Evolutionary conservation across 768 basidiomycete genomes (phyloP), one percentile per base, ranked within the genome.

Genomic region (Lepiota subincarnata): DNA sequence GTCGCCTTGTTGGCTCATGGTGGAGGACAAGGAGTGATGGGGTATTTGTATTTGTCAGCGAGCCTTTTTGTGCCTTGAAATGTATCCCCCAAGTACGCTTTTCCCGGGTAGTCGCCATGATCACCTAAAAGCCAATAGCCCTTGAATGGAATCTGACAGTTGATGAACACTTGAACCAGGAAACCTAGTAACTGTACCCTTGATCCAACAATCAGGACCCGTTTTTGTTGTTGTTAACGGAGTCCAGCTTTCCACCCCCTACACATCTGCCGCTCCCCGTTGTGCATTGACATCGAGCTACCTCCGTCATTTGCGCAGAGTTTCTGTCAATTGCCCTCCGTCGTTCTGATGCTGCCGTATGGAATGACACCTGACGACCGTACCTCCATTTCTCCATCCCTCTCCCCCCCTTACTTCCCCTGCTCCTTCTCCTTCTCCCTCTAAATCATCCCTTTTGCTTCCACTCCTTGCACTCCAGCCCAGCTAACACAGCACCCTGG

Each of bases 1-100:
- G 37, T n/a, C n/a, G n/a, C n/a, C n/a, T n/a, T 66, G 69, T 55
- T 68, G 64, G 38, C 68, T 65, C 52, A 70, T 60, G 55, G 55
- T 48, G 60, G 62, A 61, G 45, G 60, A 56, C 43, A 38, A 47
- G 57, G 53, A 47, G 34, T 40, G 50, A n/a, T n/a, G n/a, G n/a
- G 28, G 20, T 44, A 39, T 28, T 44, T 48, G 53, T 54, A 24
- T 24, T 24, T 24, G 24, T 24, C 24, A 24, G 24, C 24, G 26
- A 26, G 31, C 13, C 35, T 35, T 1, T 20, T 50, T 34, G 49
- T 50, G 10, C 26, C 44, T 46, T 46, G 43, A 24, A 24, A 24
- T 24, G 5, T 24, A 24, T n/a, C 24, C 24, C 24, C 24, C 24
- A 24, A 24, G 24, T 24, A 5, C 5, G 5, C 24, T 24, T 2